Evolutionary conservation across 1,284 basidiomycete genomes (phyloP).

Genomic region (Ceratobasidium sp.): DNA sequence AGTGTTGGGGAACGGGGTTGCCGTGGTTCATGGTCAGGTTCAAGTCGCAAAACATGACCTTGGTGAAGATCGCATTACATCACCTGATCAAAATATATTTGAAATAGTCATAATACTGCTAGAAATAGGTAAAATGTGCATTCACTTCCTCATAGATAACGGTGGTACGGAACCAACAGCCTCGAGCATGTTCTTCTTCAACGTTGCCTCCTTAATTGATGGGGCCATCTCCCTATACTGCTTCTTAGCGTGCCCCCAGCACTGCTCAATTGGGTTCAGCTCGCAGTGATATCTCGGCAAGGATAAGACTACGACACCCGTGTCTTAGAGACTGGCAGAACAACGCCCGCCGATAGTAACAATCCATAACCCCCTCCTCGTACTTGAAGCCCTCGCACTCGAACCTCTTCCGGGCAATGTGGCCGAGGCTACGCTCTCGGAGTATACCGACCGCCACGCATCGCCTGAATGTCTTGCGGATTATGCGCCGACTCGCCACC

Average conservation of each 20-base stretch:
- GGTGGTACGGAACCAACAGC: constrained; percentile 52
- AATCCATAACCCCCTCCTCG: constrained; percentile 7
- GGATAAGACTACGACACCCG: constrained; percentile 39
- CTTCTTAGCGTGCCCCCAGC: constrained; percentile 57
- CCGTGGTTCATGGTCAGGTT: no score
- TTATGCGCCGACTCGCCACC: no score
- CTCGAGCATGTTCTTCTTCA: constrained; percentile 46
- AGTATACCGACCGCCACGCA: constrained; percentile 18
- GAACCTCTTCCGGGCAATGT: constrained; percentile 23
- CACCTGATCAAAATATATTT: no score
- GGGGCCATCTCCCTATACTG: constrained; percentile 46
- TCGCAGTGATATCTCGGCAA: constrained; percentile 49
- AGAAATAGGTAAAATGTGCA: not conserved
- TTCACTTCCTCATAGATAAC: constrained; percentile 51
- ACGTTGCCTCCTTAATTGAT: constrained; percentile 38
- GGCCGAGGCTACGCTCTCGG: constrained; percentile 1
- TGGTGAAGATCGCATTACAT: no score
- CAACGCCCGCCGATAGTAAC: constrained; percentile 44
- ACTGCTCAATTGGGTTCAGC: constrained; percentile 51
- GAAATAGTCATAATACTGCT: no score
- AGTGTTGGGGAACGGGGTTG: no score
- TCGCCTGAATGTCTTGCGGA: no score
- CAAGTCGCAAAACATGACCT: no score
- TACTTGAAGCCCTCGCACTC: constrained; percentile 47
- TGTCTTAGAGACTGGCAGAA: constrained; percentile 30